These are phyloP conservation scores for Barbarea vulgaris DNA, from an alignment of 345 rosid genomes.

Conservation along the genomic window DNA sequence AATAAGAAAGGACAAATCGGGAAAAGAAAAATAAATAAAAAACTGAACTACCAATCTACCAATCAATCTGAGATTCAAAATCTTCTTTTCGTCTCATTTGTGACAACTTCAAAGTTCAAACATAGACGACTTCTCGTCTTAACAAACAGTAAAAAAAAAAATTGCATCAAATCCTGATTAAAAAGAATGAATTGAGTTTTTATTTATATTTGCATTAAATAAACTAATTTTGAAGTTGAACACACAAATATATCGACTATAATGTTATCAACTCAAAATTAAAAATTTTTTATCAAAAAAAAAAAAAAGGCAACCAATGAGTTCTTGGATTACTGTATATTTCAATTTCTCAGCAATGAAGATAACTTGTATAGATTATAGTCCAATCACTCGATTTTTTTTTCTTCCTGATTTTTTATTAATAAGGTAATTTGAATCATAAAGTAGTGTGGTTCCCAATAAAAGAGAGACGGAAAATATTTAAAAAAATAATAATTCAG, in stretches of 20 bases:
- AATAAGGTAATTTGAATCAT: background rate
- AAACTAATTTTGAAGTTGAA: background rate
- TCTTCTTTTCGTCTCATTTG: constrained; percentile 25
- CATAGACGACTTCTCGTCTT: background rate
- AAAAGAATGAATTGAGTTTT: background rate
- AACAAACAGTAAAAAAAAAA: background rate
- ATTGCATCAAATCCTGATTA: background rate
- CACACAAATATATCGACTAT: background rate
- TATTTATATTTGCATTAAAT: background rate
- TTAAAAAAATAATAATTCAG: too few species aligned
- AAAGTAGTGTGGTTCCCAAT: background rate
- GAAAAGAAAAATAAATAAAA: background rate
- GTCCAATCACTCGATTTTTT: background rate
- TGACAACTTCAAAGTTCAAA: background rate
- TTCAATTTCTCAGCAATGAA: constrained; percentile 2
- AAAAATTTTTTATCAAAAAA: too few species aligned
- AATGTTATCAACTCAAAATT: background rate
- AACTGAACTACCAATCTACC: constrained; percentile 12
- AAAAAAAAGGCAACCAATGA: background rate
- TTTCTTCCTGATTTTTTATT: background rate
- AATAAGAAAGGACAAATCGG: background rate
- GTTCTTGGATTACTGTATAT: background rate
- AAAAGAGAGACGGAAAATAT: background rate
- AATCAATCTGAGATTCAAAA: constrained; percentile 11
- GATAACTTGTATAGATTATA: constrained; percentile 16